A percentile compares a stretch with the other conserved stretches of the same genome.
Evolutionary conservation across 257 asterid species (phyloP).

Genomic region (Przewalskia tangutica): DNA sequence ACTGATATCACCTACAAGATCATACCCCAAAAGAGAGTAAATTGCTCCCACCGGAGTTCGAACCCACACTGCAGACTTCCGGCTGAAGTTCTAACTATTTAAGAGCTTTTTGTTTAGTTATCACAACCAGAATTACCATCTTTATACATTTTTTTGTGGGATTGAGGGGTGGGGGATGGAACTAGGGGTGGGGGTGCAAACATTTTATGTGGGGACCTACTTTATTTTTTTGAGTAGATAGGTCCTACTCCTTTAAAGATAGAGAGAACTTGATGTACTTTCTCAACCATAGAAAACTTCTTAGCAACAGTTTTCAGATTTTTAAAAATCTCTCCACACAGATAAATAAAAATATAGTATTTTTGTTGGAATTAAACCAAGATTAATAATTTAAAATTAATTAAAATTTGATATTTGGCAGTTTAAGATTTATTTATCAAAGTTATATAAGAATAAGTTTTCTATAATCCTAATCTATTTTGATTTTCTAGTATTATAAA

Average conservation of each 20-base stretch:
- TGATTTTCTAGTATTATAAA: no score
- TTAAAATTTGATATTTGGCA: no score
- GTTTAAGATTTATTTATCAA: no score
- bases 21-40: no score
- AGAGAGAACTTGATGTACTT: background rate
- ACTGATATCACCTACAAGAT: no score
- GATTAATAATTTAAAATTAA: no score
- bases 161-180: background rate
- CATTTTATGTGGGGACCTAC: constrained; percentile 1
- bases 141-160: background rate
- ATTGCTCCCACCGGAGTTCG: no score
- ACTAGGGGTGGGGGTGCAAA: background rate
- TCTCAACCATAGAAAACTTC: background rate
- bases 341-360: background rate
- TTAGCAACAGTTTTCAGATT: background rate
- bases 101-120: background rate
- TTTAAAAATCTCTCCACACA: background rate
- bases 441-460: no score
- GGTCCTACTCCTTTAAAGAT: background rate
- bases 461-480: no score
- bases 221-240: background rate
- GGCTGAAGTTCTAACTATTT: background rate
- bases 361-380: no score
- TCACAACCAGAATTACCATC: background rate
- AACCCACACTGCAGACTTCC: no score